These are phyloP conservation scores for Cordia subcordata DNA, from an alignment of 257 asterid genomes.

Conservation along the genomic window DNA sequence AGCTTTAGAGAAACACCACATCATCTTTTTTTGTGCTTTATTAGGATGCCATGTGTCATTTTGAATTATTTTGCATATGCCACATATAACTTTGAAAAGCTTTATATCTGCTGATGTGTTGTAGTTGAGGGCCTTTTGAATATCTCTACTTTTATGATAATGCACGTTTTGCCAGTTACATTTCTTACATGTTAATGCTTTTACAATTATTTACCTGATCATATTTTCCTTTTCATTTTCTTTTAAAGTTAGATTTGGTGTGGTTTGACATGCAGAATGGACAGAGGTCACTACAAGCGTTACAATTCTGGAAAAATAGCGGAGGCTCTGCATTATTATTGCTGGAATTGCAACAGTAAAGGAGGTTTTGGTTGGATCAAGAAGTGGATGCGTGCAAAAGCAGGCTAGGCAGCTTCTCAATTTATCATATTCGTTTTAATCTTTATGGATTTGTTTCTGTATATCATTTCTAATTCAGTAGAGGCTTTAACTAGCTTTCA, in stretches of 20 bases:
- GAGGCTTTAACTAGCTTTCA: neutral
- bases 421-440: constrained; percentile 22
- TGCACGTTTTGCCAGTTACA: too few species aligned
- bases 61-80: too few species aligned
- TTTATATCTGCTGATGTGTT: too few species aligned
- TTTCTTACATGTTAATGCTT: too few species aligned
- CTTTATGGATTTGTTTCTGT: neutral
- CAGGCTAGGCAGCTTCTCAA: constrained; percentile 74
- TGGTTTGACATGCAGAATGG: constrained; percentile 62
- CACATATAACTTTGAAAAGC: too few species aligned
- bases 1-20: too few species aligned
- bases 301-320: constrained; percentile 43
- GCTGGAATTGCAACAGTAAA: constrained; percentile 31
- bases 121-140: too few species aligned
- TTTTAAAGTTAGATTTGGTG: neutral
- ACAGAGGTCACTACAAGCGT: constrained; percentile 88
- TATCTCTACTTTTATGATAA: too few species aligned
- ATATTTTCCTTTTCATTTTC: neutral
- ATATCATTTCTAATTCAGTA: too few species aligned
- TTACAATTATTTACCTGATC: too few species aligned
- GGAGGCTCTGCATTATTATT: constrained; percentile 22
- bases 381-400: constrained; percentile 74
- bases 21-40: too few species aligned
- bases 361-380: constrained; percentile 37
- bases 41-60: too few species aligned